Conservation (phyloP, 2,329 filamentous ascomycete species). For the Esteya vermicola region DNA sequence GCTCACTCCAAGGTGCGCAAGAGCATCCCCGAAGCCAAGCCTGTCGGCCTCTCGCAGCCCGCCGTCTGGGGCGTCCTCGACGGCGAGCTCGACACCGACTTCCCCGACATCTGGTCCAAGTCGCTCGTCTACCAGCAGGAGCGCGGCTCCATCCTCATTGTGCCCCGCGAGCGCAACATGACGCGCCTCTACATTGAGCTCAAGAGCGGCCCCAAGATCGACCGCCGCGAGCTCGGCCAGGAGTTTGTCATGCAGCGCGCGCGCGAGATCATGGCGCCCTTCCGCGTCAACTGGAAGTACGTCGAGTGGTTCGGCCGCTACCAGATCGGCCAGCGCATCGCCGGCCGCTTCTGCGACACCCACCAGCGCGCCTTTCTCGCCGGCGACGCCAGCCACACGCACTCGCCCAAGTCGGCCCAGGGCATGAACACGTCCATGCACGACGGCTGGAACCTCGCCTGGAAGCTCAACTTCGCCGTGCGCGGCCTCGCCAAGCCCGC, state of each 20-base stretch:
- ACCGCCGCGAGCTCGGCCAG: constrained; percentile 22
- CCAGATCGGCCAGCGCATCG: constrained; percentile 56
- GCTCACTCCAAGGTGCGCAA: constrained; percentile 57
- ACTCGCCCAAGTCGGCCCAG: constrained; percentile 52
- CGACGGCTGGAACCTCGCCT: constrained; percentile 49
- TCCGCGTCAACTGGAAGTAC: constrained; percentile 41
- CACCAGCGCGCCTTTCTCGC: constrained; percentile 45
- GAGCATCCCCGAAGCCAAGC: constrained; percentile 32
- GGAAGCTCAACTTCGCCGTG: constrained; percentile 42
- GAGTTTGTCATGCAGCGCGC: constrained; percentile 55
- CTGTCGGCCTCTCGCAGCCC: constrained; percentile 11
- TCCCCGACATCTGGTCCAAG: constrained; percentile 65
- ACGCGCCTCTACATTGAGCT: constrained; percentile 50
- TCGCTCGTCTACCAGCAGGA: constrained; percentile 53
- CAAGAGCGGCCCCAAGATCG: constrained; percentile 20
- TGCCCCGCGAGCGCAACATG: constrained; percentile 59
- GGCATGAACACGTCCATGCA: constrained; percentile 48
- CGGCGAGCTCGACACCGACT: constrained; percentile 55
- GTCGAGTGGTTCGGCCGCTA: constrained; percentile 62
- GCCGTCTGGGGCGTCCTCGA: constrained; percentile 59
- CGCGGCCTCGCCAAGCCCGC: constrained; percentile 38
- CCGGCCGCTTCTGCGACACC: constrained; percentile 51
- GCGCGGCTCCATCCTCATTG: constrained; percentile 57
- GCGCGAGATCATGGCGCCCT: constrained; percentile 45
- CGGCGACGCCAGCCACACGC: constrained; percentile 52